Evolutionary conservation across 768 basidiomycete species (phyloP), one percentile per base, ranked within the genome.

Genomic region (Mycena albidolilacea): DNA sequence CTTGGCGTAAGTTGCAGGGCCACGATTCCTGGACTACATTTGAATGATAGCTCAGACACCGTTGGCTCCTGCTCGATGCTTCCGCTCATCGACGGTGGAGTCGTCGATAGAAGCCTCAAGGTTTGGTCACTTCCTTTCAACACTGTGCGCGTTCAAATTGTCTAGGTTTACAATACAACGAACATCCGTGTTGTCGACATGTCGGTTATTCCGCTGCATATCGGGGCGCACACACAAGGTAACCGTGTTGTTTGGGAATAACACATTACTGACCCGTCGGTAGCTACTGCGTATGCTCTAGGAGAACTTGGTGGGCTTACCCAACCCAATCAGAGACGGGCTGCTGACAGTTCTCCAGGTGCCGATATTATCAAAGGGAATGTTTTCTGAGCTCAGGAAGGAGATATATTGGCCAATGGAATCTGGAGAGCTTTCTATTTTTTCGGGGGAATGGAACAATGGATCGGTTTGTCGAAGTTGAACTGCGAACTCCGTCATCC

Each of bases 121-220:
- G 68, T 69, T 19, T 35, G 39, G 30, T 8, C 8, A 12, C 19
- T 10, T 30, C 19, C 9, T 11, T 23, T 30, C 7, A 5, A 39
- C 5, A 59, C 14, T 4, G 15, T 15, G 41, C 17, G 38, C 8
- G 5, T 30, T 30, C 30, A 9, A 23, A 15, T 19, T 15, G 15
- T 10, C 9, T 23, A 69, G 68, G 70, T 71, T 39, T 60, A 59
- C 64, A 38, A 65, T 7, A 71, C 70, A 5, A 71, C 64, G 2
- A 71, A 71, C 43, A 66, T 71, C 37, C 70, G 70, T 30, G 64
- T 71, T 17, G 83, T 82, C 10, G 86, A 86, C 73, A 64, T 84
- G 6, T 83, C 83, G 2, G 71, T 86, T 44, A 48, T 84, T 1
- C 85, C 85, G 9, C 70, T 85, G 58, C 83, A 81, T 41, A 74